Evolutionary conservation across 306 rosid species (phyloP).

Genomic region (Carpinus viminea): DNA sequence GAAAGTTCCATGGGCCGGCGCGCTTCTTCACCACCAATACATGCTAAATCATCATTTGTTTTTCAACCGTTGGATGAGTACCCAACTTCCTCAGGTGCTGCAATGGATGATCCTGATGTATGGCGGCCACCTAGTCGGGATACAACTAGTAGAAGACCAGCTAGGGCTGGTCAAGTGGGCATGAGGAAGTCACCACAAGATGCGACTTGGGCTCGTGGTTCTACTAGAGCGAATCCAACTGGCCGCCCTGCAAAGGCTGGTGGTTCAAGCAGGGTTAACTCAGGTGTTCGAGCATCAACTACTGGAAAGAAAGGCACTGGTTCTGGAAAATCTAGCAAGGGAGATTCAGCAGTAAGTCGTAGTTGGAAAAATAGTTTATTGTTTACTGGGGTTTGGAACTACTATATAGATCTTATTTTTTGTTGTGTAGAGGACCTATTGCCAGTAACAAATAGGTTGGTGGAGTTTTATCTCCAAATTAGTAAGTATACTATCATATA

Average conservation of each 20-base stretch:
- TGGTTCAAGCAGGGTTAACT: slow-evolving; percentile 54
- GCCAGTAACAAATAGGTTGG: background rate
- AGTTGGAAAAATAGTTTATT: background rate
- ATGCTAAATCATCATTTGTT: slow-evolving; percentile 69
- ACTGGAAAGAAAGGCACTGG: slow-evolving; percentile 59
- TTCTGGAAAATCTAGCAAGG: slow-evolving; percentile 68
- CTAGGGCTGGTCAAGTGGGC: slow-evolving; percentile 60
- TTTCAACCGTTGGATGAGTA: slow-evolving; percentile 93
- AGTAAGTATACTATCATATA: background rate
- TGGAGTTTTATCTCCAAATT: background rate
- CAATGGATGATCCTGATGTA: slow-evolving; percentile 88
- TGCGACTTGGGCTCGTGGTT: slow-evolving; percentile 82
- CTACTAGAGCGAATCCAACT: slow-evolving; percentile 52
- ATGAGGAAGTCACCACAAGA: slow-evolving; percentile 75
- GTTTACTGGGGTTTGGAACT: background rate
- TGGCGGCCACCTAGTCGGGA: slow-evolving; percentile 97
- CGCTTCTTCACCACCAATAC: slow-evolving; percentile 78
- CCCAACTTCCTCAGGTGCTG: slow-evolving; percentile 74
- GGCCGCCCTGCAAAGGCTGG: slow-evolving; percentile 68
- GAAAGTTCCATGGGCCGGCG: slow-evolving; percentile 70
- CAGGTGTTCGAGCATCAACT: slow-evolving; percentile 60
- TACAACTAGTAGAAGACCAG: slow-evolving; percentile 58
- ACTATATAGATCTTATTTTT: background rate
- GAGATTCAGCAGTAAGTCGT: slow-evolving; percentile 62
- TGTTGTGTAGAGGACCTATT: background rate